A percentile compares a stretch with the other conserved stretches of the same genome.
phyloP scores from a whole-genome alignment of 2,329 filamentous ascomycete species.

The Fusarium caatingaense region DNA sequence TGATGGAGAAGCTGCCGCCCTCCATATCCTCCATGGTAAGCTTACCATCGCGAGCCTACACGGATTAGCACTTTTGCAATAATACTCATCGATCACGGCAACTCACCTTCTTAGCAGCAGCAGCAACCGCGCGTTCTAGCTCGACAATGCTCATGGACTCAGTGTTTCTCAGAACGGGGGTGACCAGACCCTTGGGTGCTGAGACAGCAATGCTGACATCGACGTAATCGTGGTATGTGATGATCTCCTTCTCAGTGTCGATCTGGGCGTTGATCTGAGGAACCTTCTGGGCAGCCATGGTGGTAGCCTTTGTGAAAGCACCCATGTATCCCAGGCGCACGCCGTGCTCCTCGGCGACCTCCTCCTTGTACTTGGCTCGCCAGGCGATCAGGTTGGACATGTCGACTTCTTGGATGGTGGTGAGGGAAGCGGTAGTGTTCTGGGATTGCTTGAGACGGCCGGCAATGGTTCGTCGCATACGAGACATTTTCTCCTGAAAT shows the following conservation, averaged over 20 bases:
- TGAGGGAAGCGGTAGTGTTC: slow-evolving; percentile 76
- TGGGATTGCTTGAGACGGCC: slow-evolving; percentile 74
- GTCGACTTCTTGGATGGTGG: slow-evolving; percentile 61
- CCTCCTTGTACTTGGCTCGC: slow-evolving; percentile 73
- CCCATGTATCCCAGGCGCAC: slow-evolving; percentile 75
- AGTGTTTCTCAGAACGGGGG: slow-evolving; percentile 78
- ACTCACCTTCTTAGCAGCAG: slow-evolving; percentile 73
- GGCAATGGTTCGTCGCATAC: slow-evolving; percentile 82
- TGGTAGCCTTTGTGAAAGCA: slow-evolving; percentile 78
- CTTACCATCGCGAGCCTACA: slow-evolving; percentile 75
- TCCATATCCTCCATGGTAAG: slow-evolving; percentile 82
- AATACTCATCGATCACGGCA: too few species aligned
- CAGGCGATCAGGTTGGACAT: slow-evolving; percentile 74
- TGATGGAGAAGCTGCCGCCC: slow-evolving; percentile 81
- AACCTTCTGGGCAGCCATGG: slow-evolving; percentile 73
- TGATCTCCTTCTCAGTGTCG: slow-evolving; percentile 69
- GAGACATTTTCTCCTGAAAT: slow-evolving; percentile 58
- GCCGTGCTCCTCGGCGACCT: slow-evolving; percentile 47
- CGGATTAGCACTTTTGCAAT: background rate
- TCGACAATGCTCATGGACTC: slow-evolving; percentile 57
- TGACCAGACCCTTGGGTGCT: slow-evolving; percentile 77
- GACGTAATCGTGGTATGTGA: slow-evolving; percentile 69
- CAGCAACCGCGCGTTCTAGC: slow-evolving; percentile 66
- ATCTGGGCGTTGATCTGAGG: slow-evolving; percentile 75
- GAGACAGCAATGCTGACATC: slow-evolving; percentile 80